Evolutionary conservation across 2,329 filamentous ascomycete species (phyloP), one percentile per base, ranked within the genome.

Genomic region (Talaromyces sp.): DNA sequence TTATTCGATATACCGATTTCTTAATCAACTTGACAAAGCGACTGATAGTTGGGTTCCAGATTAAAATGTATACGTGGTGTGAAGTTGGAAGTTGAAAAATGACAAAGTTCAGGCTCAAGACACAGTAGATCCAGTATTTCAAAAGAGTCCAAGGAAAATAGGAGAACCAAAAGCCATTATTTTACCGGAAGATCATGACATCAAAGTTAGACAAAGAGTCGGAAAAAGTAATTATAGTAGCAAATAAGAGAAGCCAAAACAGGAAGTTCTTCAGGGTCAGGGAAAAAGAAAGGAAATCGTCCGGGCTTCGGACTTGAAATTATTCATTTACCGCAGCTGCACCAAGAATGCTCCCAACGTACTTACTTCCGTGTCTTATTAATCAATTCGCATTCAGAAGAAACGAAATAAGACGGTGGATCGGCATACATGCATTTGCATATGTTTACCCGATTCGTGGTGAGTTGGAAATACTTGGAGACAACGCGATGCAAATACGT

Each of bases 231-330:
- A 22, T 4, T 19, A 41, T 22, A 22, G 9, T 41, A 41, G 9
- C 11, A 41, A 13, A 13, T 21, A 21, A 41, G 19, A 25, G 5
- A 25, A 19, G 15, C 48, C 17, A 13, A 39, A 39, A 39, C 5
- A 25, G 48, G 48, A 25, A 52, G 19, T 35, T 41, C 39, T 45
- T 28, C 41, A 28, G 21, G 9, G 21, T 45, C 13, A 25, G 22
- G 15, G 41, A 28, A 45, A 45, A 45, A n/a, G 6, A 45, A 45
- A 45, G 22, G 22, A 25, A 25, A 39, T 25, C 21, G 28, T 19
- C 36, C 50, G 50, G 35, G 50, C 15, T 53, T 53, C 50, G 50
- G 50, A 53, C 50, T 40, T 40, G 31, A 28, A 40, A 15, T 25
- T 43, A 5, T 25, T 13, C n/a, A 28, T 45, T 45, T n/a, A n/a